Percentiles rank a stretch among this genome's conserved stretches.
These are phyloP conservation scores for Coemansia sp. DNA, from an alignment of 192 early-diverging fungal genomes.

Conservation along the genomic window DNA sequence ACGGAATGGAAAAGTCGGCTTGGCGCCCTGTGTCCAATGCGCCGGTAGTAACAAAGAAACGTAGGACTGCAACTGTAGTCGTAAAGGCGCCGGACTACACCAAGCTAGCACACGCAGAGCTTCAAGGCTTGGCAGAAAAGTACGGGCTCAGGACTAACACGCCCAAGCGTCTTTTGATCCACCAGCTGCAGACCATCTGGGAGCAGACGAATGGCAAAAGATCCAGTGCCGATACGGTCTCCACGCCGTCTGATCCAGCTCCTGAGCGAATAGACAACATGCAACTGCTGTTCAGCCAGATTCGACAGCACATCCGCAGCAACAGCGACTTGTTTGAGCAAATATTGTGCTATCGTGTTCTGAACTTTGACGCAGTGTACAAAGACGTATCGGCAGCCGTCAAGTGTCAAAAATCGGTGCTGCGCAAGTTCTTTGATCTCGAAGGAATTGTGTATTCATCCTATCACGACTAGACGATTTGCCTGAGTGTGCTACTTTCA, in stretches of 20 bases:
- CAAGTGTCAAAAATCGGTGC: constrained; percentile 17
- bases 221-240: background rate
- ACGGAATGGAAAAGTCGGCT: background rate
- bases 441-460: constrained; percentile 31
- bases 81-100: constrained; percentile 11
- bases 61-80: background rate
- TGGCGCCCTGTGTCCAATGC: background rate
- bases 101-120: constrained; percentile 1
- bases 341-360: constrained; percentile 29
- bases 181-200: constrained; percentile 26
- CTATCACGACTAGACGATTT: background rate
- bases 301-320: constrained; percentile 24
- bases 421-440: constrained; percentile 29
- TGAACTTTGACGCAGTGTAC: constrained; percentile 27
- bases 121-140: constrained; percentile 12
- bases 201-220: constrained; percentile 2
- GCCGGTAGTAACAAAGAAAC: background rate
- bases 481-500: background rate
- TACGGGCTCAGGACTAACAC: constrained; percentile 22
- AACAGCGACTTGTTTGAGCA: constrained; percentile 14
- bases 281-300: background rate
- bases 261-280: background rate
- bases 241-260: background rate
- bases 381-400: constrained; percentile 4
- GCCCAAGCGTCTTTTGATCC: constrained; percentile 16